Conservation (phyloP, 768 basidiomycete species). For the Asterophora lycoperdoides region DNA sequence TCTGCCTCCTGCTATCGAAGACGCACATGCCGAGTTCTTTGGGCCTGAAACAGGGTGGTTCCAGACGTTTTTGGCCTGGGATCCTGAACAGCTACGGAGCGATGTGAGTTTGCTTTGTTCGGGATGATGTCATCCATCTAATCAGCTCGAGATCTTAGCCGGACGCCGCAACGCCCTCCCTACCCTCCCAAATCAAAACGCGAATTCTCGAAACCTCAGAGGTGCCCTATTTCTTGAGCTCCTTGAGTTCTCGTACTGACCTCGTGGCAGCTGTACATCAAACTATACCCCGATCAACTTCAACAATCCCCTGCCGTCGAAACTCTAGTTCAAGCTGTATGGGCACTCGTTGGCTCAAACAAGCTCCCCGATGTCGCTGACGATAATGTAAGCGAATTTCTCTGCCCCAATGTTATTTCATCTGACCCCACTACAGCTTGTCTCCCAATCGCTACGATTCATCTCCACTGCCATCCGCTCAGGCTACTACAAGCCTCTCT, state of each 20-base stretch:
- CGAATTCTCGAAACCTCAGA: constrained; percentile 88
- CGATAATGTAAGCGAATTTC: constrained; percentile 51
- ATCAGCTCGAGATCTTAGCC: constrained; percentile 37
- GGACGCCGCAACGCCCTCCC: constrained; percentile 78
- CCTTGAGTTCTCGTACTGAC: not conserved
- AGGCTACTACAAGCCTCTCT: constrained; percentile 75
- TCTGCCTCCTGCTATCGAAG: constrained; percentile 91
- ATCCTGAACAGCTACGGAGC: constrained; percentile 59
- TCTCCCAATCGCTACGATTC: constrained; percentile 87
- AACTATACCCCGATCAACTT: constrained; percentile 78
- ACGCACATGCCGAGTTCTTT: constrained; percentile 81
- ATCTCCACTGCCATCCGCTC: constrained; percentile 90
- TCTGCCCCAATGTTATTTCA: not conserved
- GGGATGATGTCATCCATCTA: constrained; percentile 10
- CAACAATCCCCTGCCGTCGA: constrained; percentile 59
- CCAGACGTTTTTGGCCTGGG: constrained; percentile 78
- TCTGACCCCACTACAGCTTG: constrained; percentile 46
- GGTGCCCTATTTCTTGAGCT: constrained; percentile 33
- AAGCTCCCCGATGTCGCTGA: constrained; percentile 67
- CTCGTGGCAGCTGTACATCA: constrained; percentile 63
- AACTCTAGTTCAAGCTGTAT: constrained; percentile 82
- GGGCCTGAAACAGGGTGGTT: constrained; percentile 65
- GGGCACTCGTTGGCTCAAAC: constrained; percentile 77
- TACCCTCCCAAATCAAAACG: constrained; percentile 89
- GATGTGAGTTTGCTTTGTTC: constrained; percentile 49